Evolutionary conservation across 176 grass and related monocot species (phyloP).

Genomic region (sorghum (Sorghum bicolor)): DNA sequence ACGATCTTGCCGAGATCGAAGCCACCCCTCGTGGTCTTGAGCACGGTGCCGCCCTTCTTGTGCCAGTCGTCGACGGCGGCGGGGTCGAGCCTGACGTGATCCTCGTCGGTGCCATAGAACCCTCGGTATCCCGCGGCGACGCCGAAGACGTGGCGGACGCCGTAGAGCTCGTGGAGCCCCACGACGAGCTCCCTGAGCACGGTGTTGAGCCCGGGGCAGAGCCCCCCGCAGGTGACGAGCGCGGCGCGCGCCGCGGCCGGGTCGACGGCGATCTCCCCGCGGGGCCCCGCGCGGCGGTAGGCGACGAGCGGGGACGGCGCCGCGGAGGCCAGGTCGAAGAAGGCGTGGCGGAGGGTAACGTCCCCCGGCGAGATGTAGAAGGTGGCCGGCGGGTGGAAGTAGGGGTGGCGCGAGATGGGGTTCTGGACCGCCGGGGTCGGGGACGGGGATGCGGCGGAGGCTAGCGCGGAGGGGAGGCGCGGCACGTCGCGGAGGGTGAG

Average conservation of each 20-base stretch:
- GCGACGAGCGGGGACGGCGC: conserved; percentile 38
- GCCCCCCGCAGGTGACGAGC: conserved; percentile 87
- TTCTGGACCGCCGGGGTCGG: conserved; percentile 15
- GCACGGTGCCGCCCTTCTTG: conserved; percentile 80
- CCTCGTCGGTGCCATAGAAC: conserved; percentile 59
- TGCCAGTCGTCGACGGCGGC: conserved; percentile 67
- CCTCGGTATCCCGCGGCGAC: conserved; percentile 73
- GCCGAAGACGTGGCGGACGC: conserved; percentile 73
- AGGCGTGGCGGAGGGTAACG: conserved; percentile 66
- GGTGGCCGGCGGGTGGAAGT: conserved; percentile 53
- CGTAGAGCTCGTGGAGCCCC: conserved; percentile 69
- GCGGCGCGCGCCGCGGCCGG: conserved; percentile 55
- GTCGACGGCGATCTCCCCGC: conserved; percentile 45
- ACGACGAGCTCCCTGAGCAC: conserved; percentile 89
- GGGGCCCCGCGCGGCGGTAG: conserved; percentile 79
- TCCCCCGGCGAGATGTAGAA: conserved; percentile 81
- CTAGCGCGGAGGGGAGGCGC: background rate
- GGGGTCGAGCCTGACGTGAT: conserved; percentile 55
- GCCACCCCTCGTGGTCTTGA: conserved; percentile 73
- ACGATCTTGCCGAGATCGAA: conserved; percentile 85
- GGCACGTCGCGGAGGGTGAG: conserved; percentile 51
- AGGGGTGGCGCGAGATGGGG: conserved; percentile 62
- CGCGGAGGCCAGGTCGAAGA: conserved; percentile 54
- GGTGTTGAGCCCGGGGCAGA: conserved; percentile 88
- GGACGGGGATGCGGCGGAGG: too few relatives aligned